Evolutionary conservation across 306 rosid species (phyloP), one percentile per base, ranked within the genome.

Genomic region (Pyrus betulifolia): DNA sequence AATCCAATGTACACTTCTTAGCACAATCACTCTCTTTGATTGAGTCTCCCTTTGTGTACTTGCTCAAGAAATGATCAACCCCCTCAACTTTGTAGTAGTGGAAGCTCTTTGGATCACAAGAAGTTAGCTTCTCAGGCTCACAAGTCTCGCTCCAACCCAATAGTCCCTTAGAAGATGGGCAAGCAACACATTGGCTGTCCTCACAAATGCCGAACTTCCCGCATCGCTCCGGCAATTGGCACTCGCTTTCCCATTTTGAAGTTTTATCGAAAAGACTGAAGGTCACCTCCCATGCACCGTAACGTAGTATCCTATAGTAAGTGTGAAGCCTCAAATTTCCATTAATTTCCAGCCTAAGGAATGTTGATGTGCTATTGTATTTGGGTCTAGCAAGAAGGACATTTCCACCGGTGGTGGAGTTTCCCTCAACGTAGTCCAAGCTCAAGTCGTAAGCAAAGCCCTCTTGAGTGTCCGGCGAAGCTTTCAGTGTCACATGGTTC

Each of bases 321-420:
- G 98, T 93, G 73, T 89, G 70, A 1, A 89, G 8, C 68, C 51
- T 83, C 57, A 93, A 64, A 74, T 87, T 93, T 2, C 98, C 98
- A 81, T 91, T 92, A 38, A 89, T 85, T 72, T 86, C 97, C 31
- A 93, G 90, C 78, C 97, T 80, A 11, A 93, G 85, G 42, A 84
- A 84, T 63, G 96, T 74, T 4, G 87, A 14, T 11, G 98, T 84
- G 72, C 81, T 63, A 2, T 93, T 91, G 70, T 89, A 89, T 72
- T 89, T 91, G 3, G 98, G 91, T 70, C 88, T 82, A 1, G 76
- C 87, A 10, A 85, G 11, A 25, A 76, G 17, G 7, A 72, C 45
- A 2, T 4, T 57, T 5, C 87, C 86, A 14, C 52, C 38, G 3
- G 11, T 23, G 12, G 87, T n/a, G 2, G 86, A 55, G 22, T 80